These are phyloP conservation scores for Cryptococcus sp. DNA, from an alignment of 1,284 basidiomycete species.

Conservation along the genomic window DNA sequence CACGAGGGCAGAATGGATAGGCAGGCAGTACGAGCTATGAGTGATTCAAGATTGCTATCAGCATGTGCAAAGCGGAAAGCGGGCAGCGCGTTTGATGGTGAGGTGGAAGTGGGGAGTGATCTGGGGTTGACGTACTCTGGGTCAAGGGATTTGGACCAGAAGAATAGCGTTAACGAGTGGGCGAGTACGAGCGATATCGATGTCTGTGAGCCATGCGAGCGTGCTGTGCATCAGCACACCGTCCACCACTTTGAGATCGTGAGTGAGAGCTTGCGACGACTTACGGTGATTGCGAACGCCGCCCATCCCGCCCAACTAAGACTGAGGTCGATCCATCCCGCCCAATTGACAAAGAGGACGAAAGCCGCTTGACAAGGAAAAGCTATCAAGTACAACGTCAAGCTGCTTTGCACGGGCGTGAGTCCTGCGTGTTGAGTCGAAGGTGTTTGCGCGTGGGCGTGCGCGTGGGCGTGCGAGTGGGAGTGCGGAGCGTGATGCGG, in stretches of 20 bases:
- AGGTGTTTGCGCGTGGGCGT: not conserved
- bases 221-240: too few relatives aligned
- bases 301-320: conserved; percentile 65
- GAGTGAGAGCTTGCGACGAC: conserved; percentile 41
- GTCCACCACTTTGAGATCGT: too few relatives aligned
- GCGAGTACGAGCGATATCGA: conserved; percentile 69
- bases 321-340: conserved; percentile 76
- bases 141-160: conserved; percentile 81
- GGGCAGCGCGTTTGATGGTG: not conserved
- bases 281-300: conserved; percentile 73
- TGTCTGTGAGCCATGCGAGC: conserved; percentile 61
- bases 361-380: conserved; percentile 76
- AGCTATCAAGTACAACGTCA: conserved; percentile 70
- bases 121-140: conserved; percentile 63
- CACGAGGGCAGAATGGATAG: conserved; percentile 84
- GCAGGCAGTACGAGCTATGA: conserved; percentile 77
- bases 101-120: not conserved
- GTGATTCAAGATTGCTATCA: not conserved
- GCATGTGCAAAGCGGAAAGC: not conserved
- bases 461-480: too few relatives aligned
- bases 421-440: conserved; percentile 20
- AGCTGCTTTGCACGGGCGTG: conserved; percentile 39
- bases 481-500: too few relatives aligned
- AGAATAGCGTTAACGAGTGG: conserved; percentile 68
- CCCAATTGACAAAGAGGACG: conserved; percentile 63